A percentile compares a stretch with the other conserved stretches of the same genome.
Conservation (phyloP, 1,139 yeast genomes). For the Pichia kudriavzevii region DNA sequence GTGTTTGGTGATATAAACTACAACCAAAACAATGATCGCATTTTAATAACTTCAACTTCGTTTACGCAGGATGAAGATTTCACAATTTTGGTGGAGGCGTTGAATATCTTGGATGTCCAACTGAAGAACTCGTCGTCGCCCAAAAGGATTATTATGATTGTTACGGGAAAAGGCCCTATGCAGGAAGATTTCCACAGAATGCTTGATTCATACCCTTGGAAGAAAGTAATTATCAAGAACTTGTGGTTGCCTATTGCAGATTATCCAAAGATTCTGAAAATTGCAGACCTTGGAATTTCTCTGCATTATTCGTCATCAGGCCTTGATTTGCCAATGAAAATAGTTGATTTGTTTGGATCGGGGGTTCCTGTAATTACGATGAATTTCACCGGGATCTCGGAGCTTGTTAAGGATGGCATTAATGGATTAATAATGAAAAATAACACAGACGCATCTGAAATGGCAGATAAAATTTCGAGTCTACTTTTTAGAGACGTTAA, state of each 20-base stretch:
- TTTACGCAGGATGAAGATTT: conserved; percentile 96
- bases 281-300: conserved; percentile 85
- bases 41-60: conserved; percentile 80
- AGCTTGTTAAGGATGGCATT: conserved; percentile 41
- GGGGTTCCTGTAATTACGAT: conserved; percentile 88
- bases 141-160: conserved; percentile 52
- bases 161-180: conserved; percentile 95
- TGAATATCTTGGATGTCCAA: conserved; percentile 48
- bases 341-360: conserved; percentile 92
- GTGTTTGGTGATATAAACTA: conserved; percentile 31
- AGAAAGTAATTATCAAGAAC: conserved; percentile 44
- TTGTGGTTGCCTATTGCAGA: conserved; percentile 78
- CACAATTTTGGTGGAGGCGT: conserved; percentile 57
- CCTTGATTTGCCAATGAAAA: conserved; percentile 93
- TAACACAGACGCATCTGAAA: conserved; percentile 34
- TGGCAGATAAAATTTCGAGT: conserved; percentile 42
- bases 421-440: conserved; percentile 40
- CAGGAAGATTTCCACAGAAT: conserved; percentile 41
- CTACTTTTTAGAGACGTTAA: conserved; percentile 32
- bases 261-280: conserved; percentile 66
- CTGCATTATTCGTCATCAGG: conserved; percentile 91
- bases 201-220: conserved; percentile 37
- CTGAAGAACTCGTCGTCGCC: conserved; percentile 26
- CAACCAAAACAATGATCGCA: conserved; percentile 40
- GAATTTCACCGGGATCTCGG: conserved; percentile 63